Conservation (phyloP, 2,329 filamentous ascomycete genomes). For the Ceratocystis eucalypticola region DNA sequence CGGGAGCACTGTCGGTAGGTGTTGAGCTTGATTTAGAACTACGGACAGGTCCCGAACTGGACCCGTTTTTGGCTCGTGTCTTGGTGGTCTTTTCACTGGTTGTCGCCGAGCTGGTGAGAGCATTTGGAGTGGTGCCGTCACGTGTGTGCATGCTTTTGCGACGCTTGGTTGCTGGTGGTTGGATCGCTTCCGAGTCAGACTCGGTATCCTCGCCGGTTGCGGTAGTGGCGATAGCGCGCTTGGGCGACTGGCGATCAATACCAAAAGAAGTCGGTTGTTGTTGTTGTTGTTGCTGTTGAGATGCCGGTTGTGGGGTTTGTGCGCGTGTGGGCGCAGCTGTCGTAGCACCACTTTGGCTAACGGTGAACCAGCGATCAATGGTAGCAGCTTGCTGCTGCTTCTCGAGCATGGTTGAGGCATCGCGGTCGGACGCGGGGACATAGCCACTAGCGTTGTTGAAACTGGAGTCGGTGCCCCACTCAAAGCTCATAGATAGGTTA, state of each 20-base stretch:
- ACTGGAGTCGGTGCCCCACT: slow-evolving; percentile 56
- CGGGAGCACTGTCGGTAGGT: not conserved
- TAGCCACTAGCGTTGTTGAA: slow-evolving; percentile 48
- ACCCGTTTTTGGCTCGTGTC: not conserved
- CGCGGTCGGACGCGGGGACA: slow-evolving; percentile 40
- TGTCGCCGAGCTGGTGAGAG: not conserved
- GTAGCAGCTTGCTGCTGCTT: slow-evolving; percentile 35
- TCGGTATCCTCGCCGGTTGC: slow-evolving; percentile 12
- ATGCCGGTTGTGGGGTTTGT: slow-evolving; percentile 36
- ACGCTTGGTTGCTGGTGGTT: slow-evolving; percentile 11
- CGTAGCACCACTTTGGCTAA: slow-evolving; percentile 43
- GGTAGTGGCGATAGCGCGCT: slow-evolving; percentile 9
- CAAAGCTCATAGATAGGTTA: slow-evolving; percentile 29
- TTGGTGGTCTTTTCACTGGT: not conserved
- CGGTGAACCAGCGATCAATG: slow-evolving; percentile 43
- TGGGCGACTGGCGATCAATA: slow-evolving; percentile 6
- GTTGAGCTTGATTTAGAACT: not conserved
- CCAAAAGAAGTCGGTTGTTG: not conserved
- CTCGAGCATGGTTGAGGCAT: slow-evolving; percentile 31
- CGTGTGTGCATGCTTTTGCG: slow-evolving; percentile 16
- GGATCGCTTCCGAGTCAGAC: slow-evolving; percentile 11
- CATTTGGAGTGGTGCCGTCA: not conserved
- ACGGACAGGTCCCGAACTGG: not conserved
- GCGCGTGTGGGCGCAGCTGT: slow-evolving; percentile 27
- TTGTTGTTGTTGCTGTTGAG: slow-evolving; percentile 26